phyloP scores from a whole-genome alignment of 179 eudicot species.

The Patellifolia procumbens region DNA sequence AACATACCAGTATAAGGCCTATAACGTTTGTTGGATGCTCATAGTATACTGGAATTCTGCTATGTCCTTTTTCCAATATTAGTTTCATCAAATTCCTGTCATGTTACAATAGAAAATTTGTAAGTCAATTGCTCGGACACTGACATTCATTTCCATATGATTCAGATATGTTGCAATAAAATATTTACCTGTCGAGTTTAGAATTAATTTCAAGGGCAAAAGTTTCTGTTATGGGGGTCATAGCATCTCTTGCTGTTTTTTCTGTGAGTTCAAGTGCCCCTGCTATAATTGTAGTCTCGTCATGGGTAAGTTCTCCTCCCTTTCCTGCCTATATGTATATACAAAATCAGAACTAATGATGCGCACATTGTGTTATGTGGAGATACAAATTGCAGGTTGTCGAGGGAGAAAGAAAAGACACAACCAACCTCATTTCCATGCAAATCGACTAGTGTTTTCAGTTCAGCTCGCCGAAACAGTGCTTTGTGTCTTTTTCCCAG shows the following conservation, averaged over 20 bases:
- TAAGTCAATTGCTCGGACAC: neutral
- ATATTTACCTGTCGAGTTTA: constrained; percentile 42
- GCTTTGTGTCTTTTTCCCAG: constrained; percentile 47
- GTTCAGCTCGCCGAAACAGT: constrained; percentile 47
- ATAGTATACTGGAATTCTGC: constrained; percentile 84
- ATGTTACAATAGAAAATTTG: neutral
- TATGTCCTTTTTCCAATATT: constrained; percentile 79
- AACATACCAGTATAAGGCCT: constrained; percentile 66
- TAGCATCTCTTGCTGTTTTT: constrained; percentile 56
- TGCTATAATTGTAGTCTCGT: constrained; percentile 60
- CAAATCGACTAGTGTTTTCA: constrained; percentile 51
- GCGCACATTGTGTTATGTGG: neutral
- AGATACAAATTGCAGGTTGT: neutral
- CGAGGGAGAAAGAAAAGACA: neutral
- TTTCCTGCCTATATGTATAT: constrained; percentile 51
- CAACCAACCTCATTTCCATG: constrained; percentile 48
- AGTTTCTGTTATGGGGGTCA: constrained; percentile 46
- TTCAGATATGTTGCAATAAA: neutral
- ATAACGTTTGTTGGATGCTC: constrained; percentile 73
- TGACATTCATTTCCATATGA: neutral
- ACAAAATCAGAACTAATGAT: neutral
- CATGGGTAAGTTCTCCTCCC: constrained; percentile 64
- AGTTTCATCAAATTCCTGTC: constrained; percentile 64
- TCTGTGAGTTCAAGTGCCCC: constrained; percentile 57
- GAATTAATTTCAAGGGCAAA: constrained; percentile 48